A percentile compares a stretch with the other conserved stretches of the same genome.
Evolutionary conservation across 441 rosid species (phyloP).

Genomic region (Erysimum pusillum): DNA sequence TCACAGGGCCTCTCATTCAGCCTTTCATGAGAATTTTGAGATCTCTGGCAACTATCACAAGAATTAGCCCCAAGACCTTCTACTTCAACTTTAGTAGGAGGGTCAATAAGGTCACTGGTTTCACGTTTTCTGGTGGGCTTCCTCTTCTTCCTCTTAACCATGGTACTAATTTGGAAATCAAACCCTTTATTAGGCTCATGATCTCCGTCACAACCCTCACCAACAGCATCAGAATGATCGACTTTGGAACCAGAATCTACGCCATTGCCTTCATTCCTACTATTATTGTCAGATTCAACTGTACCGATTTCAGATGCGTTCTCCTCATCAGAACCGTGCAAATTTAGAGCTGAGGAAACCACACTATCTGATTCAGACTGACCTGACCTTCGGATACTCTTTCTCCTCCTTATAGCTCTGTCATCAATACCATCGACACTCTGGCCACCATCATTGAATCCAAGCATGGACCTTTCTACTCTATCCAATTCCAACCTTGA

Average conservation of each 20-base stretch:
- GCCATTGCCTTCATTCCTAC: conserved; percentile 69
- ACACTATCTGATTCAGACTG: conserved; percentile 64
- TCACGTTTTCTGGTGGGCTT: conserved; percentile 75
- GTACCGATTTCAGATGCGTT: conserved; percentile 77
- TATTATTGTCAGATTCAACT: conserved; percentile 67
- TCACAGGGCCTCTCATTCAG: conserved; percentile 53
- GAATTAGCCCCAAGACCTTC: conserved; percentile 50
- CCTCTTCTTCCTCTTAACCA: conserved; percentile 78
- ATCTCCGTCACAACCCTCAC: conserved; percentile 55
- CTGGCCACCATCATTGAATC: conserved; percentile 58
- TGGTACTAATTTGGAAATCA: conserved; percentile 74
- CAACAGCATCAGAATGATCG: conserved; percentile 55
- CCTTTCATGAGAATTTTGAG: conserved; percentile 54
- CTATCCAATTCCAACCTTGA: conserved; percentile 58
- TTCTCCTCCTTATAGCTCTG: conserved; percentile 56
- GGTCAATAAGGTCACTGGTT: conserved; percentile 58
- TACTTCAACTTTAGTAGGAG: conserved; percentile 48
- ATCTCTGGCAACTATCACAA: conserved; percentile 50
- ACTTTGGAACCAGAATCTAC: conserved; percentile 68
- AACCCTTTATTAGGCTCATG: conserved; percentile 68
- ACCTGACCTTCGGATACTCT: conserved; percentile 60
- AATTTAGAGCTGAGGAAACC: conserved; percentile 60
- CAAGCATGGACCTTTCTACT: conserved; percentile 51
- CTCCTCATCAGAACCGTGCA: conserved; percentile 70
- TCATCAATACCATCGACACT: conserved; percentile 52